Evolutionary conservation across 2,329 filamentous ascomycete genomes (phyloP).

Genomic region (Sordariomycetes sp.): DNA sequence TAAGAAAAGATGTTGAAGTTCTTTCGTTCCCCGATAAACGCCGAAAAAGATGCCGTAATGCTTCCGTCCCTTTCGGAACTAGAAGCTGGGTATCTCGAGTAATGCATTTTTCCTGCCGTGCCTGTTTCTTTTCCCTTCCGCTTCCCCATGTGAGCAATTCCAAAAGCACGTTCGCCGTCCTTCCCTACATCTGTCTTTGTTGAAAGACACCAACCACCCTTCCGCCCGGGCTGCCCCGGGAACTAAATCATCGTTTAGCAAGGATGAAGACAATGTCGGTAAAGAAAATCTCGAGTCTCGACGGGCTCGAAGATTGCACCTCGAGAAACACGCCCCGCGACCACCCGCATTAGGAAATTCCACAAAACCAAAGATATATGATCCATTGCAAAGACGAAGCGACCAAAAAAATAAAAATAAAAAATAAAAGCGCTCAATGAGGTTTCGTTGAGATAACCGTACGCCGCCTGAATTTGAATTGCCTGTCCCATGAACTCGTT

Average conservation of each 20-base stretch:
- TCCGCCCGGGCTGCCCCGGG: constrained; percentile 14
- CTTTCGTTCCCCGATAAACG: constrained; percentile 32
- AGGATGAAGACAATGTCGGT: constrained; percentile 10
- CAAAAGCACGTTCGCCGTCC: constrained; percentile 18
- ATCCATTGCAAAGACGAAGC: neutral
- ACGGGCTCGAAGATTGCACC: neutral
- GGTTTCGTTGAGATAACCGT: constrained; percentile 36
- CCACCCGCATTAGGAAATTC: constrained; percentile 13
- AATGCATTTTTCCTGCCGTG: constrained; percentile 12
- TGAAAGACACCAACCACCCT: constrained; percentile 30
- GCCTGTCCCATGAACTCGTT: constrained; percentile 3
- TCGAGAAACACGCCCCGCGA: constrained; percentile 14
- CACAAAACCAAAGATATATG: constrained; percentile 6
- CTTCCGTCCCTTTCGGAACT: constrained; percentile 1
- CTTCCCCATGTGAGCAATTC: constrained; percentile 9
- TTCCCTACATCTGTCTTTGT: constrained; percentile 25
- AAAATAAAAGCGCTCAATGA: constrained; percentile 16
- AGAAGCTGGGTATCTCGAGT: constrained; percentile 12
- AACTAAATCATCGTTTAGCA: constrained; percentile 2
- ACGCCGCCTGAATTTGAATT: constrained; percentile 17
- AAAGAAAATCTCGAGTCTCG: constrained; percentile 9
- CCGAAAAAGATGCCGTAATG: constrained; percentile 15
- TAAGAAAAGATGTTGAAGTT: constrained; percentile 37
- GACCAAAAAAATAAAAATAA: constrained; percentile 14
- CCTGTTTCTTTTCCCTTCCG: constrained; percentile 14